phyloP scores from a whole-genome alignment of 805 yeast genomes.

The Candida easanensis region DNA sequence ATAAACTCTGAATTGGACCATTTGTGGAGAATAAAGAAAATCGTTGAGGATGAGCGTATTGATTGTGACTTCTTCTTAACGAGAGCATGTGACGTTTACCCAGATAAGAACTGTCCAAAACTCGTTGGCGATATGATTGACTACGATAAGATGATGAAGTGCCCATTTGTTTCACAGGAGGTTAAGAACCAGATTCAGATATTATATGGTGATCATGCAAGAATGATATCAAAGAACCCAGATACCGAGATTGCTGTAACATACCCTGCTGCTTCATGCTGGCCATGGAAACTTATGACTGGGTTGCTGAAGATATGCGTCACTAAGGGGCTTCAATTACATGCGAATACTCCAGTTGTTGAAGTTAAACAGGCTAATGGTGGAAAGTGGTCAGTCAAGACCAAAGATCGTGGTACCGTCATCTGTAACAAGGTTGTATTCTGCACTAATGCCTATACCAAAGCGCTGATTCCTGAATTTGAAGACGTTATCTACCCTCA shows the following conservation, averaged over 20 bases:
- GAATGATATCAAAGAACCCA: constrained; percentile 60
- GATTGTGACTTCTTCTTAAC: constrained; percentile 38
- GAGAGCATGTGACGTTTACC: constrained; percentile 34
- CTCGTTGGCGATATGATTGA: constrained; percentile 14
- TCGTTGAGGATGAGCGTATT: constrained; percentile 32
- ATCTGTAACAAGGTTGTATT: constrained; percentile 33
- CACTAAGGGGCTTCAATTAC: constrained; percentile 36
- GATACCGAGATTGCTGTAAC: constrained; percentile 79
- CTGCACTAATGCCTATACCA: constrained; percentile 33
- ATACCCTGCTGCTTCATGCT: constrained; percentile 41
- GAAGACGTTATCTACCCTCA: constrained; percentile 33
- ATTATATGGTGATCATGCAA: constrained; percentile 36
- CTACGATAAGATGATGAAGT: constrained; percentile 23
- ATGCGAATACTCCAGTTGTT: constrained; percentile 40
- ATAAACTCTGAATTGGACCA: constrained; percentile 38
- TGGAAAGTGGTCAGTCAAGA: constrained; percentile 33
- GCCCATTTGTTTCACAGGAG: constrained; percentile 29
- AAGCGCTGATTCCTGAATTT: constrained; percentile 32
- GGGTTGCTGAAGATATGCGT: constrained; percentile 32
- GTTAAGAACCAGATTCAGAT: constrained; percentile 33
- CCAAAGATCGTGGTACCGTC: constrained; percentile 30
- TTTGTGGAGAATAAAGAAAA: constrained; percentile 30
- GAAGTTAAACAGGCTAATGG: constrained; percentile 24
- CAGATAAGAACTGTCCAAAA: constrained; percentile 24
- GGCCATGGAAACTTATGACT: constrained; percentile 42